These are phyloP conservation scores for Alternaria sp. DNA, from an alignment of 2,329 filamentous ascomycete species.

Conservation along the genomic window DNA sequence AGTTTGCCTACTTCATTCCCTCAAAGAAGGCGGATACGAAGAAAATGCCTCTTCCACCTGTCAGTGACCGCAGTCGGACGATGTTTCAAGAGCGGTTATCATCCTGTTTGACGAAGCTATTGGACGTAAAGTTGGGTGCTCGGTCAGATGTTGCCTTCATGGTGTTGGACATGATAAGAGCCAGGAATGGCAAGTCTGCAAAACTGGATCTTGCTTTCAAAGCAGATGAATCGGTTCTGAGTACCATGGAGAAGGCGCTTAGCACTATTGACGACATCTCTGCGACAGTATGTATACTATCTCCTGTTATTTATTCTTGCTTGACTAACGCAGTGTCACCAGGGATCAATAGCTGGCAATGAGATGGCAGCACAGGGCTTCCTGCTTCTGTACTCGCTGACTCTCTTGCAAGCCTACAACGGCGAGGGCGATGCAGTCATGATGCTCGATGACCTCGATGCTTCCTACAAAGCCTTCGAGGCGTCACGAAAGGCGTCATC, in stretches of 20 bases:
- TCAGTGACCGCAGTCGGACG: slow-evolving; percentile 57
- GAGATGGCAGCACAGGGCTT: slow-evolving; percentile 65
- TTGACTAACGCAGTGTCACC: slow-evolving; percentile 12
- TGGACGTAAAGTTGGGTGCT: slow-evolving; percentile 38
- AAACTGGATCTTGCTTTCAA: slow-evolving; percentile 55
- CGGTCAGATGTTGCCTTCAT: slow-evolving; percentile 36
- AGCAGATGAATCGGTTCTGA: slow-evolving; percentile 54
- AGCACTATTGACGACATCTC: slow-evolving; percentile 39
- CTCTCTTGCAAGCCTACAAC: slow-evolving; percentile 87
- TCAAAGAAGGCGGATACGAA: slow-evolving; percentile 39
- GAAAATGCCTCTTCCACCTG: slow-evolving; percentile 50
- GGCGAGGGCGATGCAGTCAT: slow-evolving; percentile 85
- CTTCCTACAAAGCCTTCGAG: slow-evolving; percentile 62
- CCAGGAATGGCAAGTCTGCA: slow-evolving; percentile 38
- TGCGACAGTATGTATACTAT: slow-evolving; percentile 23
- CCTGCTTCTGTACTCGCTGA: slow-evolving; percentile 81
- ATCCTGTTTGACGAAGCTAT: slow-evolving; percentile 61
- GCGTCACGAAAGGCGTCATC: slow-evolving; percentile 71
- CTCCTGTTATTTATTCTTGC: too few species aligned
- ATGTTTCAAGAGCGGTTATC: slow-evolving; percentile 62
- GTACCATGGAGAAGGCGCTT: slow-evolving; percentile 45
- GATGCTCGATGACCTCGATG: slow-evolving; percentile 80
- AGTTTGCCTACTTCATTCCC: slow-evolving; percentile 58
- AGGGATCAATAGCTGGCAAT: slow-evolving; percentile 36
- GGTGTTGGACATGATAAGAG: slow-evolving; percentile 38